Evolutionary conservation across 768 basidiomycete genomes (phyloP).

Genomic region (Termitomyces sp.): DNA sequence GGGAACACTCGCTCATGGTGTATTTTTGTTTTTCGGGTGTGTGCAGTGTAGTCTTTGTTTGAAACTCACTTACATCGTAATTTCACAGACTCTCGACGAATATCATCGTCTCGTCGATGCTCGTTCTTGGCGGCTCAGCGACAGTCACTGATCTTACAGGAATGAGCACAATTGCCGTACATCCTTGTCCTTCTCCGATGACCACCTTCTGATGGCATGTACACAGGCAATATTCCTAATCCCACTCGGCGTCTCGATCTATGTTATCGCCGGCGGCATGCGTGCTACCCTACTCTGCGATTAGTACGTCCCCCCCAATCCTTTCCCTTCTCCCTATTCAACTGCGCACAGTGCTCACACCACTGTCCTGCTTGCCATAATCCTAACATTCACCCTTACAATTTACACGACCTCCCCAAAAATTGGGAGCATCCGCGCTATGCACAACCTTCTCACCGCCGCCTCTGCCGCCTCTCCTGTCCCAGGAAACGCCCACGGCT

Average conservation of each 20-base stretch:
- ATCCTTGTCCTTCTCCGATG: too few species aligned
- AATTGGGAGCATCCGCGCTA: slow-evolving; percentile 74
- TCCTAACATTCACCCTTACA: slow-evolving; percentile 71
- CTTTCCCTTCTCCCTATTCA: neutral
- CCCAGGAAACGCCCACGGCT: slow-evolving; percentile 78
- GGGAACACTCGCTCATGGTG: slow-evolving; percentile 74
- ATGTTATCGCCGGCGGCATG: slow-evolving; percentile 89
- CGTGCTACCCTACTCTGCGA: slow-evolving; percentile 83
- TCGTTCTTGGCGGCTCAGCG: slow-evolving; percentile 77
- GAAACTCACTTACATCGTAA: neutral
- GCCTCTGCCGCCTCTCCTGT: slow-evolving; percentile 60
- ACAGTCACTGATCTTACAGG: slow-evolving; percentile 88
- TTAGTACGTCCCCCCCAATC: slow-evolving; percentile 49
- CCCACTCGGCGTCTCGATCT: slow-evolving; percentile 83
- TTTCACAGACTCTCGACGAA: slow-evolving; percentile 73
- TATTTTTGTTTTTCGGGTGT: slow-evolving; percentile 88
- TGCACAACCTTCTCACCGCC: slow-evolving; percentile 73
- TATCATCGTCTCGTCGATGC: slow-evolving; percentile 85
- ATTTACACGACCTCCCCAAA: slow-evolving; percentile 78
- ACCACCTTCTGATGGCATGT: too few species aligned
- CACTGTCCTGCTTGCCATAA: slow-evolving; percentile 81
- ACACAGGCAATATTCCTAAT: slow-evolving; percentile 82
- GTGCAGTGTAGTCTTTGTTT: slow-evolving; percentile 11
- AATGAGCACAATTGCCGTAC: slow-evolving; percentile 80
- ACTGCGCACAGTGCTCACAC: slow-evolving; percentile 69